These are phyloP conservation scores for Trebouxiophyceae sp. DNA, from an alignment of 163 green algal species.

Conservation along the genomic window DNA sequence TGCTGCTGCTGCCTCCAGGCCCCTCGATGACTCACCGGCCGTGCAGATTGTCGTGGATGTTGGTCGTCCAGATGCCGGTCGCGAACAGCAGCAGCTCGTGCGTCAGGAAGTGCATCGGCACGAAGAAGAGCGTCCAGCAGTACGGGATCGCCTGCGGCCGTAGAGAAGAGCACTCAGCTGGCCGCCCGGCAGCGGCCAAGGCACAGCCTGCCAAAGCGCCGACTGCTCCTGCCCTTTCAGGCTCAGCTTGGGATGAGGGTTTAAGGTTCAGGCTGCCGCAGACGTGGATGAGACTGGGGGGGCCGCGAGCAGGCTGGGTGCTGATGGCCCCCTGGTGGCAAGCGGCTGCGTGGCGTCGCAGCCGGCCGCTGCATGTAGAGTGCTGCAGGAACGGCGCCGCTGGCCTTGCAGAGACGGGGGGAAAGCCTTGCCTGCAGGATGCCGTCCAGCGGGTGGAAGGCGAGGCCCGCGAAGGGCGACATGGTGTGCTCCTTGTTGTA, in stretches of 20 bases:
- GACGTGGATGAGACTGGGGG: too few relatives aligned
- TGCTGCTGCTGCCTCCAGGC: neutral
- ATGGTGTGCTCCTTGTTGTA: slow-evolving; percentile 90
- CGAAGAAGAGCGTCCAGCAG: slow-evolving; percentile 65
- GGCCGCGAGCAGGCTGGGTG: neutral
- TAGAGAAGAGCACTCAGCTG: too few relatives aligned
- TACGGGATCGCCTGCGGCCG: slow-evolving; percentile 77
- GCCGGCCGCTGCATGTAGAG: neutral
- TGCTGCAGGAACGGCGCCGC: neutral
- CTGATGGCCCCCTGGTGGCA: neutral
- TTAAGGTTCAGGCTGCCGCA: too few relatives aligned
- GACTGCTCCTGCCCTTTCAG: too few relatives aligned
- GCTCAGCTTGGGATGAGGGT: too few relatives aligned
- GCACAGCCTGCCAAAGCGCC: too few relatives aligned
- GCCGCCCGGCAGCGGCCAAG: too few relatives aligned
- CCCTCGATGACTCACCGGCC: slow-evolving; percentile 25
- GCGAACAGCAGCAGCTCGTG: slow-evolving; percentile 90
- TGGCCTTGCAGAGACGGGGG: neutral
- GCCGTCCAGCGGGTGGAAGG: slow-evolving; percentile 90
- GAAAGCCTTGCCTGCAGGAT: slow-evolving; percentile 82
- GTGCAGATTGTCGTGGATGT: slow-evolving; percentile 90
- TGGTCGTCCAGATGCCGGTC: slow-evolving; percentile 91
- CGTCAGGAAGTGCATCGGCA: slow-evolving; percentile 89
- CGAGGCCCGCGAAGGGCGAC: slow-evolving; percentile 68
- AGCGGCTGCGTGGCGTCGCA: neutral